Percentiles rank a stretch among this genome's conserved stretches.
phyloP scores from a whole-genome alignment of 2,329 filamentous ascomycete genomes.

The Alternaria gaisen region DNA sequence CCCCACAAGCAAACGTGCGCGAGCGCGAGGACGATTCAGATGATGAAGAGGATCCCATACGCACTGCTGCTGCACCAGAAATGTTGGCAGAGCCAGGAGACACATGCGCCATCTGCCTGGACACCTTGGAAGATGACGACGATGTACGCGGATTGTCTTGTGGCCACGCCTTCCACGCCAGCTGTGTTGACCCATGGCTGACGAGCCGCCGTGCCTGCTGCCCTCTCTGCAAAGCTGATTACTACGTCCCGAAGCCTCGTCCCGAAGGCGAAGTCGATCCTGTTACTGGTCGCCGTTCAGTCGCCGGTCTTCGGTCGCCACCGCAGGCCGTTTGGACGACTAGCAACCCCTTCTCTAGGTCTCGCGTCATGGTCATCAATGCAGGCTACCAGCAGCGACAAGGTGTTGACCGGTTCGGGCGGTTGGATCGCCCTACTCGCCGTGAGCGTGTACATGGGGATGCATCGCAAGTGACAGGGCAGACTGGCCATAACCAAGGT shows the following conservation, averaged over 20 bases:
- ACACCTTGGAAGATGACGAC: constrained; percentile 92
- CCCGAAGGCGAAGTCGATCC: constrained; percentile 61
- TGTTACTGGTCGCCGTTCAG: constrained; percentile 39
- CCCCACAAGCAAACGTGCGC: constrained; percentile 31
- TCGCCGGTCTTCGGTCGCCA: constrained; percentile 42
- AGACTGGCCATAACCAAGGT: constrained; percentile 18
- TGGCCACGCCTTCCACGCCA: constrained; percentile 97
- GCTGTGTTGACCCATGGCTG: constrained; percentile 95
- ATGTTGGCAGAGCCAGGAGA: constrained; percentile 84
- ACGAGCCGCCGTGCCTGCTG: constrained; percentile 94
- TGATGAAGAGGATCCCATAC: constrained; percentile 81
- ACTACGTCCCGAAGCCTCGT: constrained; percentile 92
- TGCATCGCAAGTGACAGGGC: constrained; percentile 18
- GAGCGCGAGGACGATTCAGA: constrained; percentile 64
- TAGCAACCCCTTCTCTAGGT: constrained; percentile 44
- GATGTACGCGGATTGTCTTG: constrained; percentile 93
- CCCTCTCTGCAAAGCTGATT: constrained; percentile 97
- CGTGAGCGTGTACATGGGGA: constrained; percentile 28
- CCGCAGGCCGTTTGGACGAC: constrained; percentile 46
- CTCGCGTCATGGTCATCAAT: constrained; percentile 42
- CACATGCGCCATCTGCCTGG: constrained; percentile 95
- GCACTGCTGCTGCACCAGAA: constrained; percentile 82
- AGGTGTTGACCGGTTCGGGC: constrained; percentile 30
- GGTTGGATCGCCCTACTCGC: constrained; percentile 37
- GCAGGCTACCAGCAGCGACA: constrained; percentile 21